Conservation (phyloP, 2,329 filamentous ascomycete genomes). For the Ceratocystis cubensis region DNA sequence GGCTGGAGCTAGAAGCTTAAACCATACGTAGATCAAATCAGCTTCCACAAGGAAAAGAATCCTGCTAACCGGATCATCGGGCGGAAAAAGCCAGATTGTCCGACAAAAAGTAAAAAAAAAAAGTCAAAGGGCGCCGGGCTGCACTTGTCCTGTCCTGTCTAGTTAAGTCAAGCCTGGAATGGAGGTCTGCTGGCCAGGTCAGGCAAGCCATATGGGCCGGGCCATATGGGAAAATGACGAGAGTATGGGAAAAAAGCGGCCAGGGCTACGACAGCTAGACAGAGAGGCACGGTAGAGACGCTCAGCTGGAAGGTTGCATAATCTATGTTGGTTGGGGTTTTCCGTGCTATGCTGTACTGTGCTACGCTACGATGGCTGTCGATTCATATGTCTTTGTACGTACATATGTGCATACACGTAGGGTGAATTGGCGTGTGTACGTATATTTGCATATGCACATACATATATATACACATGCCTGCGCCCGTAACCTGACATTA, state of each 20-base stretch:
- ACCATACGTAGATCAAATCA: neutral
- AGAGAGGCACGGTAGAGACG: neutral
- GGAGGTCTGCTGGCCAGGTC: neutral
- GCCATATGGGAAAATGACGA: neutral
- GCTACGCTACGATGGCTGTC: neutral
- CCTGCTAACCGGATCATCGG: neutral
- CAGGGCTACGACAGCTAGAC: neutral
- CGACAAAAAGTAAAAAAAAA: neutral
- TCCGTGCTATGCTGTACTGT: neutral
- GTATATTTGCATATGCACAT: neutral
- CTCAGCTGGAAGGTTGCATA: neutral
- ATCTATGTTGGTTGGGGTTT: neutral
- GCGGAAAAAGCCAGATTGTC: constrained; percentile 8
- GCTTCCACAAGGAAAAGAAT: constrained; percentile 6
- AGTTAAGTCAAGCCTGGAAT: too few species aligned
- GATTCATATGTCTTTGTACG: neutral
- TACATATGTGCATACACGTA: neutral
- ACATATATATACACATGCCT: neutral
- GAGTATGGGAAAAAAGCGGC: neutral
- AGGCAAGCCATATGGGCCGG: neutral
- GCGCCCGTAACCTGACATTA: neutral
- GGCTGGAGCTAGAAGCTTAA: constrained; percentile 4
- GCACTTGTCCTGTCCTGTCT: too few species aligned
- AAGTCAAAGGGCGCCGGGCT: too few species aligned
- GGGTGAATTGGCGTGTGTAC: neutral